Evolutionary conservation across 2,329 filamentous ascomycete genomes (phyloP).

Genomic region (Ophiostoma quercus): DNA sequence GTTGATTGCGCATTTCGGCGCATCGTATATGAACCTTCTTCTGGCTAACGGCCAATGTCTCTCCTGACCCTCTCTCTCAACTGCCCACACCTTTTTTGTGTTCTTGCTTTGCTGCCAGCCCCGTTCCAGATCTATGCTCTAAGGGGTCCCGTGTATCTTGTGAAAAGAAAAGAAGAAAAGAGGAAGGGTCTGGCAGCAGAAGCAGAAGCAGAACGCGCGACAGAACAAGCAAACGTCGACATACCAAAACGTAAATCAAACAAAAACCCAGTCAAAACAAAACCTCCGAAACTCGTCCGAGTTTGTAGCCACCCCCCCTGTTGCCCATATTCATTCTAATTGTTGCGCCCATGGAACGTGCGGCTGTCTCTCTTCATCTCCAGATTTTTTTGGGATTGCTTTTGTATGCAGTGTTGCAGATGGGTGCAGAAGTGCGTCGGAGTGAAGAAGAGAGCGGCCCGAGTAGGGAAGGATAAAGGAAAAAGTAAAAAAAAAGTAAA

Average conservation of each 20-base stretch:
- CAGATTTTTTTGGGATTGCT: constrained; percentile 7
- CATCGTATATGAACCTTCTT: background rate
- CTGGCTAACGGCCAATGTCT: too few relatives aligned
- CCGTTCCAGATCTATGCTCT: constrained; percentile 8
- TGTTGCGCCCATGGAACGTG: constrained; percentile 20
- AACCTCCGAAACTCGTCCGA: constrained; percentile 18
- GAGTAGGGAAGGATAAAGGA: background rate
- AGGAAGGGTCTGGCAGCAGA: background rate
- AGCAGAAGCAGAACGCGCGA: background rate
- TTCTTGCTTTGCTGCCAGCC: background rate
- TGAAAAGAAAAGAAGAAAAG: background rate
- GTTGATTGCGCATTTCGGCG: constrained; percentile 12
- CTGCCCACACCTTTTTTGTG: constrained; percentile 1
- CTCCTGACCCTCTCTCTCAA: background rate
- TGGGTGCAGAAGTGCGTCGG: constrained; percentile 9
- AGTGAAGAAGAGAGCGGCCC: constrained; percentile 7
- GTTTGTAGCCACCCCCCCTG: constrained; percentile 17
- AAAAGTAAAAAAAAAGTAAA: background rate
- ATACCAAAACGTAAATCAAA: constrained; percentile 9
- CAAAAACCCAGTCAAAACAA: constrained; percentile 14
- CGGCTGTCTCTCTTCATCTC: constrained; percentile 5
- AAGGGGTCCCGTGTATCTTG: constrained; percentile 4
- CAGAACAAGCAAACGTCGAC: constrained; percentile 13
- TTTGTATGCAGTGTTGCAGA: background rate
- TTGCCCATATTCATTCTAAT: constrained; percentile 22